Conservation (phyloP, 2,329 filamentous ascomycete species). For the Lachnellula willkommii region DNA sequence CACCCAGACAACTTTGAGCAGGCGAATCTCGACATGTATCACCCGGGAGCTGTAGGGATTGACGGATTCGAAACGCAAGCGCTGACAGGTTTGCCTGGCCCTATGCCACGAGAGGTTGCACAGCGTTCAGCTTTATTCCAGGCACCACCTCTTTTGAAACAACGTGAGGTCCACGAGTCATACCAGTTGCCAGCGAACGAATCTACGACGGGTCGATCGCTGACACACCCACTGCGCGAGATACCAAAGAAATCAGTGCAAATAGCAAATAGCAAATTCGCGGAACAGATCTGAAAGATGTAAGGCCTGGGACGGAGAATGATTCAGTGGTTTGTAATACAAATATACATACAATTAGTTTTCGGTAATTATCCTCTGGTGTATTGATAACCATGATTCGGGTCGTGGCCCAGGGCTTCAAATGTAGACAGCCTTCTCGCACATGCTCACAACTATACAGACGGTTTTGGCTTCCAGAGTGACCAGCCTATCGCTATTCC, state of each 20-base stretch:
- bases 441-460: conserved; percentile 1
- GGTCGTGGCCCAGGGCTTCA: neutral
- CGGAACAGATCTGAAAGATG: neutral
- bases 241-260: neutral
- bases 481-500: conserved; percentile 54
- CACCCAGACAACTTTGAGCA: neutral
- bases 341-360: neutral
- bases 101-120: neutral
- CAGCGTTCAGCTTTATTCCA: neutral
- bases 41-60: neutral
- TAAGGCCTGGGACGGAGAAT: too few species aligned
- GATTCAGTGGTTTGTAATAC: neutral
- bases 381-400: neutral
- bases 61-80: neutral
- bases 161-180: neutral
- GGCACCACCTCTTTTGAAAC: neutral
- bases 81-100: neutral
- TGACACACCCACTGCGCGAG: neutral
- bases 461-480: conserved; percentile 45
- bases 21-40: neutral
- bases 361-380: neutral
- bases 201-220: neutral
- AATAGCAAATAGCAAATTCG: neutral
- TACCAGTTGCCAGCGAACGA: neutral
- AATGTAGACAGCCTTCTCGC: neutral